Evolutionary conservation across 805 yeast species (phyloP), one percentile per base, ranked within the genome.

Genomic region (Lipomyces orientalis): DNA sequence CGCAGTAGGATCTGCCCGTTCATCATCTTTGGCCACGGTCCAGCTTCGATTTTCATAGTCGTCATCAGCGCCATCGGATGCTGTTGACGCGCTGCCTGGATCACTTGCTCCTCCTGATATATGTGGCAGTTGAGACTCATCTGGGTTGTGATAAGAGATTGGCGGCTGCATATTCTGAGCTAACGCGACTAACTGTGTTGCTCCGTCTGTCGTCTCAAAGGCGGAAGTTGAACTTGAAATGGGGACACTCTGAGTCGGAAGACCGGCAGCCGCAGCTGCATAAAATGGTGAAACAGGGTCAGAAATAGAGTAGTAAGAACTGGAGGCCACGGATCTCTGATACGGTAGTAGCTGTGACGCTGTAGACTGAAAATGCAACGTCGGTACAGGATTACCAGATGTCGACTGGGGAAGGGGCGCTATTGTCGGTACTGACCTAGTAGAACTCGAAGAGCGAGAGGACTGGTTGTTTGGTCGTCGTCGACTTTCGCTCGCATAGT

Each of bases 21-120:
- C 49, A 4, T 56, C 66, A 46, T 46, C 35, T 31, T 52, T 51
- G 37, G 64, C 70, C n/a, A 66, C 62, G 22, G 29, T 25, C 29
- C 46, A 56, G 5, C 62, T 57, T 33, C 56, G 60, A 34, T 31
- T 52, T 10, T 52, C 55, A 25, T 19, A 14, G 16, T 52, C 16
- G 16, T 52, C 55, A 29, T 52, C 55, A 25, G 16, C 55, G 19
- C 8, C 29, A 6, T 52, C 55, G 6, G 33, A 52, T 29, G 55
- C 7, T 9, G 31, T 9, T 52, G 55, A 52, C 4, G 8, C 16
- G 22, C 19, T 43, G 49, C 49, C 49, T 6, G 49, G 49, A 43
- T 43, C 49, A 43, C 49, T 35, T 35, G 39, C n/a, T 43, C 49
- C 49, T 16, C 9, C 8, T 14, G 19, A 43, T 2, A 19, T 16